Base-by-base conservation (phyloP, 257 asterid genomes). In the Solanum paucissectum region DNA sequence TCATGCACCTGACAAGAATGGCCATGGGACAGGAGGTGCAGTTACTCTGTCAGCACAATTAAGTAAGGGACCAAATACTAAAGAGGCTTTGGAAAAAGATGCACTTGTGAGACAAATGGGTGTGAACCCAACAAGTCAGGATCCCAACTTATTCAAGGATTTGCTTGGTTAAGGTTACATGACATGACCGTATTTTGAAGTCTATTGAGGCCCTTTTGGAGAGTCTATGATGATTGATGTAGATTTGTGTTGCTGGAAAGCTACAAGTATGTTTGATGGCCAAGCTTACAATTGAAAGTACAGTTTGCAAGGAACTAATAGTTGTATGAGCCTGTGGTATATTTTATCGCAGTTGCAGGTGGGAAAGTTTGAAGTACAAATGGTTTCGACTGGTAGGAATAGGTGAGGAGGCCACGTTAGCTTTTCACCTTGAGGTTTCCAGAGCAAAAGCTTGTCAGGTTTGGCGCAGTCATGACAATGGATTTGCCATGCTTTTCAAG, bases 101-200 rank as follows among this genome's bases (percentile, higher is more conserved):
- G 94, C 98, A 37, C 95, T 91, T 18, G 99, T 94, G 34, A 94
- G 99, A 90, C 99, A 97, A 88, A 69, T 97, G 94, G 99, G 99
- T 2, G 97, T 95, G 90, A 93, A 94, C 23, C 99, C 98, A 69
- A 89, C 98, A 29, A 93, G 95, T 89, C 97, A 95, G 93, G 95
- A 95, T 90, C 99, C 99, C 86, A 96, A 91, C 91, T 92, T 97
- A 89, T 97, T 97, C 85, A 93, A 90, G 87, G 97, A 97, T 91
- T 89, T 97, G 91, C 96, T 96, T 75, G 95, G 98, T 90, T 96
- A 89, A 91, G 60, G 69, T 81, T 81, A 81, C 69, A 81, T 81
- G 69, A n/a, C 55, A 49, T 79, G 84, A 4, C 9, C 42, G 62
- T 42, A 20, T 42, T 73, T 38, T 46, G 21, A 77, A 42, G 62